Conservation (phyloP, 2,329 filamentous ascomycete genomes). For the Phoma sp. region DNA sequence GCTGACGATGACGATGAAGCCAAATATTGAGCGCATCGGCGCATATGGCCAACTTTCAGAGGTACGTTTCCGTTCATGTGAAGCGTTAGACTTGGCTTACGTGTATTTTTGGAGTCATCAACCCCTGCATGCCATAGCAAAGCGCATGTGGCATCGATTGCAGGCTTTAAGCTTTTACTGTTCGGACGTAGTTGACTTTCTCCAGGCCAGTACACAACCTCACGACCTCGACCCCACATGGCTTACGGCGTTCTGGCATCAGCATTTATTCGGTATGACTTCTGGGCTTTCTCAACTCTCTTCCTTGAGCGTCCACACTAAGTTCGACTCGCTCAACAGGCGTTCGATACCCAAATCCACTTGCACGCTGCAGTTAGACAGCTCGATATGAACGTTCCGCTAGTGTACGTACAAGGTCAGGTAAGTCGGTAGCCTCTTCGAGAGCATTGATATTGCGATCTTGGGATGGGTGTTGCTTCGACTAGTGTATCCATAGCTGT, state of each 20-base stretch:
- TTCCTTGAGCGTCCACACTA: conserved; percentile 24
- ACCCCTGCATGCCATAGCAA: not conserved
- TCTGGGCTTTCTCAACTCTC: conserved; percentile 13
- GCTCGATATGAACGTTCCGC: not conserved
- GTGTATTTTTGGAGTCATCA: conserved; percentile 14
- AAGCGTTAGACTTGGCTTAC: conserved; percentile 29
- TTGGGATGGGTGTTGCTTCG: no score
- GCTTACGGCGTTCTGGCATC: conserved; percentile 27
- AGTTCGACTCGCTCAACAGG: conserved; percentile 30
- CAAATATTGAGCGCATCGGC: conserved; percentile 13
- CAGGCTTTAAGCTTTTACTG: no score
- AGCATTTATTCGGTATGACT: conserved; percentile 36
- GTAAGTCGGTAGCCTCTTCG: not conserved
- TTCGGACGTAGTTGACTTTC: not conserved
- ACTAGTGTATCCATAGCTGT: not conserved
- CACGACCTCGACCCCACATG: not conserved
- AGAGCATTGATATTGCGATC: not conserved
- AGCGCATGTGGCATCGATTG: not conserved
- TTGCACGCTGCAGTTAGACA: not conserved
- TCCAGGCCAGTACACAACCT: not conserved
- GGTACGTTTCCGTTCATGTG: not conserved
- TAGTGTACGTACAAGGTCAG: not conserved
- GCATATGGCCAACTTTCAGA: not conserved
- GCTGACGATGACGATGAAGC: conserved; percentile 35
- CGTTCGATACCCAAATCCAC: conserved; percentile 35